Conservation (phyloP, 1,139 yeast genomes). For the Kurtzmaniella quercitrusa region DNA sequence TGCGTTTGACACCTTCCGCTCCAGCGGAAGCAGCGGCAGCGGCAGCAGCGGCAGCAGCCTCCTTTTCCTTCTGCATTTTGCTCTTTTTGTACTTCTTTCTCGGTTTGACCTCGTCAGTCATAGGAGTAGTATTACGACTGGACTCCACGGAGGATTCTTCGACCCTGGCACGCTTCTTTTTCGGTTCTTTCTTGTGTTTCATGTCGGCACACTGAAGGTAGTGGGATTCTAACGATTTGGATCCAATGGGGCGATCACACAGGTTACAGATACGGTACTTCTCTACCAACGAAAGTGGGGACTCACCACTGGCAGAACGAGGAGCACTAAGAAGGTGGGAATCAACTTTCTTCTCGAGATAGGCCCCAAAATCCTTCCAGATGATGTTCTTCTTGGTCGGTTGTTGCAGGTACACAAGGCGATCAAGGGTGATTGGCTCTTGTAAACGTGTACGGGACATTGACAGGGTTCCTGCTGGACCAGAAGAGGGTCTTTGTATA, state of each 20-base stretch:
- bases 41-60: conserved; percentile 46
- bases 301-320: conserved; percentile 22
- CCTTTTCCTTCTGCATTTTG: conserved; percentile 42
- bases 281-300: conserved; percentile 41
- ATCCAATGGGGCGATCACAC: conserved; percentile 63
- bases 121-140: conserved; percentile 38
- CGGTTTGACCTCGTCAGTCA: conserved; percentile 21
- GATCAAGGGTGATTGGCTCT: conserved; percentile 2
- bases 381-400: conserved; percentile 20
- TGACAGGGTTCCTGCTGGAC: conserved; percentile 2
- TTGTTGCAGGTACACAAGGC: conserved; percentile 7
- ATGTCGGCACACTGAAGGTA: conserved; percentile 44
- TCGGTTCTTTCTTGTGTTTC: conserved; percentile 38
- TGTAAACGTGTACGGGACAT: conserved; percentile 3
- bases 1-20: conserved; percentile 25
- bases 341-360: conserved; percentile 46
- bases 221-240: conserved; percentile 42
- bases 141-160: conserved; percentile 42
- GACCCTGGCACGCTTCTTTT: conserved; percentile 31
- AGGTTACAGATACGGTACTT: conserved; percentile 61
- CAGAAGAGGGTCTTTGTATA: not conserved
- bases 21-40: conserved; percentile 37
- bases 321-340: conserved; percentile 16
- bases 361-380: conserved; percentile 65
- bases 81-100: conserved; percentile 46